These are phyloP conservation scores for Oryza longistaminata DNA, from an alignment of 176 grass and related monocot genomes.

Conservation along the genomic window DNA sequence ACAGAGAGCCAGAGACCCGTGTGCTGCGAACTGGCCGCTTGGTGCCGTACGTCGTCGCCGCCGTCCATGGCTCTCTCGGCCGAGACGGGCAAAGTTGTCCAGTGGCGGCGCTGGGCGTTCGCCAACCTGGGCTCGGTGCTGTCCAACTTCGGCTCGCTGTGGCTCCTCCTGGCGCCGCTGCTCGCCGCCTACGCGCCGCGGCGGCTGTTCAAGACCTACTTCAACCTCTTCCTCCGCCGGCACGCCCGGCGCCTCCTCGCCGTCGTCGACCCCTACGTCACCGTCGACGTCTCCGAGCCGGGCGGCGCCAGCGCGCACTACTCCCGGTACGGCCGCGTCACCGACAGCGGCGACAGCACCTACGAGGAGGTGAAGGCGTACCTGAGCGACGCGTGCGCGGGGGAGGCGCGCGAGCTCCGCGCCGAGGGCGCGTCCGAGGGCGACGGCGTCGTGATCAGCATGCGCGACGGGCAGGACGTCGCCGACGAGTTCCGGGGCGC, in stretches of 20 bases:
- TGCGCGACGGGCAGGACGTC: slow-evolving; percentile 52
- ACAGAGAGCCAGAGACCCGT: background rate
- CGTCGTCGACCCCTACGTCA: slow-evolving; percentile 32
- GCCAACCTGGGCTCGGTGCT: background rate
- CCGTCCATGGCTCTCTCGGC: background rate
- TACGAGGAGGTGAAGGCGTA: slow-evolving; percentile 51
- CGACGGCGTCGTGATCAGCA: slow-evolving; percentile 41
- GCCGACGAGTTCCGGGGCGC: slow-evolving; percentile 36
- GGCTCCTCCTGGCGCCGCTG: background rate
- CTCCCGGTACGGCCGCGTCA: background rate
- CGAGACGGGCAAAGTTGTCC: background rate
- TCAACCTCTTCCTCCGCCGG: background rate
- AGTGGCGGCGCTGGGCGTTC: background rate
- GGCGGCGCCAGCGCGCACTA: slow-evolving; percentile 26
- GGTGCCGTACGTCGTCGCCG: background rate
- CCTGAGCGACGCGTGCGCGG: slow-evolving; percentile 42
- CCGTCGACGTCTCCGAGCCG: slow-evolving; percentile 49
- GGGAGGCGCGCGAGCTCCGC: slow-evolving; percentile 36
- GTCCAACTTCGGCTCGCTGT: background rate
- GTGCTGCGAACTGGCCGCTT: background rate
- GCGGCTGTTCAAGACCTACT: background rate
- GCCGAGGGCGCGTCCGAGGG: slow-evolving; percentile 30
- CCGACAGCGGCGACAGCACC: background rate
- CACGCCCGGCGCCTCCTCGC: background rate
- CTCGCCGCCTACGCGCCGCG: background rate